A percentile compares a stretch with the other conserved stretches of the same genome.
These are phyloP conservation scores for Candida manassasensis DNA, from an alignment of 805 yeast species.

Conservation along the genomic window DNA sequence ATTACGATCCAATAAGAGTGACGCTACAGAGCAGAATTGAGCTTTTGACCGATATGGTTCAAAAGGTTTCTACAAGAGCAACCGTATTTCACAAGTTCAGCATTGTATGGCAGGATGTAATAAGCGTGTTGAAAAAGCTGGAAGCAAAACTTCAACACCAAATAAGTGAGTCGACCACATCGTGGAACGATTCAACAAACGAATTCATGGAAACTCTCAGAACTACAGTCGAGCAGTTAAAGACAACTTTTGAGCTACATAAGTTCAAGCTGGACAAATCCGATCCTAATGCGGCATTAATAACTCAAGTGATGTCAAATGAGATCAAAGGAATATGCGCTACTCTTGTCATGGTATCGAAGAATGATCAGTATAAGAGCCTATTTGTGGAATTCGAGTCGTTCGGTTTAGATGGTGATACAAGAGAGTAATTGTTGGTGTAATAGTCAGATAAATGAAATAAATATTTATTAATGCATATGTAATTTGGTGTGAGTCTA, in stretches of 20 bases:
- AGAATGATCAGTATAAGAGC: background rate
- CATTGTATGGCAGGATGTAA: conserved; percentile 24
- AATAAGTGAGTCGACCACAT: conserved; percentile 6
- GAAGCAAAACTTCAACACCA: conserved; percentile 21
- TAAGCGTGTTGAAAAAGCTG: conserved; percentile 16
- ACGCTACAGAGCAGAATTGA: conserved; percentile 25
- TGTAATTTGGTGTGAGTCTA: too few species aligned
- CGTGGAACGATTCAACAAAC: conserved; percentile 7
- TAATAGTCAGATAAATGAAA: background rate
- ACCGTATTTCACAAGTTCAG: conserved; percentile 24
- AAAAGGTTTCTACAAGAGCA: conserved; percentile 22
- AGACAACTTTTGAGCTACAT: conserved; percentile 3
- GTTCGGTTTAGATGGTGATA: conserved; percentile 2
- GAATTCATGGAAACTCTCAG: conserved; percentile 6
- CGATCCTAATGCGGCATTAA: background rate
- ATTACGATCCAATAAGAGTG: conserved; percentile 28
- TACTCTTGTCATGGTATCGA: conserved; percentile 12
- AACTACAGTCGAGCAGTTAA: conserved; percentile 6
- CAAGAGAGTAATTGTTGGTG: too few species aligned
- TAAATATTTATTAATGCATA: conserved; percentile 1
- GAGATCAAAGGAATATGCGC: conserved; percentile 19
- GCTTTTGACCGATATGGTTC: conserved; percentile 22
- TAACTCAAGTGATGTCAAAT: conserved; percentile 13
- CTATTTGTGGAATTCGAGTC: conserved; percentile 6
- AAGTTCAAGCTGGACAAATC: conserved; percentile 1